Base-by-base conservation (phyloP, 2,329 filamentous ascomycete genomes). In the Colletotrichum sp. region DNA sequence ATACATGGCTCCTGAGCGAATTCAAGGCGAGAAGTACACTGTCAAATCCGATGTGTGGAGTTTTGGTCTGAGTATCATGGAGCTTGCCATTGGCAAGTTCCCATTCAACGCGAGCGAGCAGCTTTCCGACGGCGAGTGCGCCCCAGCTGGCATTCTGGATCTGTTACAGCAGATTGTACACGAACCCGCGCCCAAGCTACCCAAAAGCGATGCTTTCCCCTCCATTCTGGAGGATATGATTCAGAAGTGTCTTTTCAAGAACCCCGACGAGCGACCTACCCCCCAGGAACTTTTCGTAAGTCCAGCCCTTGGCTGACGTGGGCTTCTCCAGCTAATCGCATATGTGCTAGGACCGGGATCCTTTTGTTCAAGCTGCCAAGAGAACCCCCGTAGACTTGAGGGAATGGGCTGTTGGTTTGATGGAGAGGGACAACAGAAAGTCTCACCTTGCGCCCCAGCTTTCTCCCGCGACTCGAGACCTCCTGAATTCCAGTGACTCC, bases 1-100 rank as follows among this genome's bases (percentile, higher is more conserved):
- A 71, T 99, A 99, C 88, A 99, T 99, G 97, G 97, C 97, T 1
- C 97, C 97, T 1, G 97, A 99, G 87, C 93, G 97, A 84, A 99
- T 99, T 79, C 96, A 98, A 84, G 97, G 97, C 77, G 96, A 97
- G 78, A 96, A 95, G 80, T 99, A 99, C 85, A 98, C 96, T 0
- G 96, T 99, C 81, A 98, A 98, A 85, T 98, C 96, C 15, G 97
- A 99, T 83, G 97, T 99, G 6, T 99, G 97, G 97, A 98, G 96
- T 90, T 97, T 98, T 77, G 97, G 97, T 36, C 88, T 99, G 79
- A 94, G 94, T 1, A 93, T 99, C 77, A 98, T 99, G 96, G 97
- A 99, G 85, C 87, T 99, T 79, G 97, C 97, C 38, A 98, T 99
- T 82, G 97, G 97, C 78, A 96, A 97, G 82, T 99, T 99, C 82